Percentiles rank a stretch among this genome's conserved stretches.
Evolutionary conservation across 176 grass and related monocot species (phyloP).

Genomic region (Zoysia japonica): DNA sequence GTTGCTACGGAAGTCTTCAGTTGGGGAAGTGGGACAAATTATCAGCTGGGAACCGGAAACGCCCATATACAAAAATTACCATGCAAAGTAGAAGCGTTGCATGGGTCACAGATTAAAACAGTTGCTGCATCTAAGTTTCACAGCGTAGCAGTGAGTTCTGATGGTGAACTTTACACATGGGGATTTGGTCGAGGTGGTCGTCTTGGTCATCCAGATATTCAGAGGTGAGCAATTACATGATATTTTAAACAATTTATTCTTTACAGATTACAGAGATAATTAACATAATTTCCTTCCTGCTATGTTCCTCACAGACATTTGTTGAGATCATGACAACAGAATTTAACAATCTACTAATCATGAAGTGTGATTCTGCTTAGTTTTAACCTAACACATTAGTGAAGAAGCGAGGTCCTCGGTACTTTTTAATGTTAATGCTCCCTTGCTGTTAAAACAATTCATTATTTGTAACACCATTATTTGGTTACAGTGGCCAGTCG

Average conservation of each 20-base stretch:
- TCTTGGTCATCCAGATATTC: conserved; percentile 94
- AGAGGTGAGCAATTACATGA: conserved; percentile 51
- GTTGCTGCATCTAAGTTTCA: conserved; percentile 92
- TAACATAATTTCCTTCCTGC: background rate
- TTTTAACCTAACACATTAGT: conserved; percentile 14
- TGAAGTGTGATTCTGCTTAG: conserved; percentile 29
- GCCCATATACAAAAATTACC: conserved; percentile 96
- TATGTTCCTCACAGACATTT: background rate
- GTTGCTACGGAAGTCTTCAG: conserved; percentile 93
- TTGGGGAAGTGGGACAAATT: conserved; percentile 99
- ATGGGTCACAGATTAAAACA: conserved; percentile 73
- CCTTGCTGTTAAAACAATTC: conserved; percentile 19
- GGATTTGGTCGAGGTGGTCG: conserved; percentile 96
- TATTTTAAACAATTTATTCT: conserved; percentile 2
- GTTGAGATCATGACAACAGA: background rate
- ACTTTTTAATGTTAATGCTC: background rate
- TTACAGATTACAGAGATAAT: background rate
- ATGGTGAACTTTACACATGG: conserved; percentile 97
- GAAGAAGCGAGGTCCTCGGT: background rate
- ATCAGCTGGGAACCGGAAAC: conserved; percentile 96
- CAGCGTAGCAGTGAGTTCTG: conserved; percentile 81
- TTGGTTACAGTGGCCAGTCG: conserved; percentile 83
- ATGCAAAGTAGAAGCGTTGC: conserved; percentile 97
- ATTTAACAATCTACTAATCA: conserved; percentile 5
- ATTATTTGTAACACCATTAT: conserved; percentile 17